Base-by-base conservation (phyloP, 257 asterid species). In the Sherardia arvensis region DNA sequence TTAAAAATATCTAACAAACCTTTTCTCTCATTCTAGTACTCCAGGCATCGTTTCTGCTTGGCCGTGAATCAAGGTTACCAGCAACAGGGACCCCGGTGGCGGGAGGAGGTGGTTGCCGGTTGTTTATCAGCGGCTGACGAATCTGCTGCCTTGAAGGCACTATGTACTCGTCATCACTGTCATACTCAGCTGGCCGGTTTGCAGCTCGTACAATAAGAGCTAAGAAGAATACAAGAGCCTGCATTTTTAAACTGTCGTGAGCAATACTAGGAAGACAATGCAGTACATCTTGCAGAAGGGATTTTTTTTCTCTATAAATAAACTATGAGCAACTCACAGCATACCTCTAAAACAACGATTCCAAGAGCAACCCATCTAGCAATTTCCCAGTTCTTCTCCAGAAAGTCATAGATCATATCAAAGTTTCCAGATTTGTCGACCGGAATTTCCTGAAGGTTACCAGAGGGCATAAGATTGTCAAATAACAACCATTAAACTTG, bases 41-140 rank as follows among this genome's bases (percentile, higher is more conserved):
- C 99, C 99, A 93, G 62, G 99, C 97, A 73, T 93, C 99, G 48
- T 73, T 93, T 73, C 97, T 84, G 68, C 92, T 90, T 10, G 97
- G 87, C 71, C 95, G 99, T 23, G 85, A 84, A 68, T 93, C 99
- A 59, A 82, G 85, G 49, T 85, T 65, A 71, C 81, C 88, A 67
- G 86, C 71, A 73, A 72, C 92, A 66, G 99, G 90, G 66, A 57
- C 88, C 60, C 92, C 95, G 7, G 95, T 66, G 40, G 95, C 83
- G 28, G 96, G 91, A 77, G 65, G 86, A 62, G 88, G 76, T 71
- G 86, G 78, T 73, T 74, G 79, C 65, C 83, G 81, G 71, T 80
- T 82, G 71, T 69, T 84, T 66, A 93, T 77, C 69, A 93, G 69
- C 26, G 96, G 97, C 76, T 93, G 99, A 45, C 95, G 82, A 71